These are phyloP conservation scores for Microcyclospora pomicola DNA, from an alignment of 2,329 filamentous ascomycete genomes.

Conservation along the genomic window DNA sequence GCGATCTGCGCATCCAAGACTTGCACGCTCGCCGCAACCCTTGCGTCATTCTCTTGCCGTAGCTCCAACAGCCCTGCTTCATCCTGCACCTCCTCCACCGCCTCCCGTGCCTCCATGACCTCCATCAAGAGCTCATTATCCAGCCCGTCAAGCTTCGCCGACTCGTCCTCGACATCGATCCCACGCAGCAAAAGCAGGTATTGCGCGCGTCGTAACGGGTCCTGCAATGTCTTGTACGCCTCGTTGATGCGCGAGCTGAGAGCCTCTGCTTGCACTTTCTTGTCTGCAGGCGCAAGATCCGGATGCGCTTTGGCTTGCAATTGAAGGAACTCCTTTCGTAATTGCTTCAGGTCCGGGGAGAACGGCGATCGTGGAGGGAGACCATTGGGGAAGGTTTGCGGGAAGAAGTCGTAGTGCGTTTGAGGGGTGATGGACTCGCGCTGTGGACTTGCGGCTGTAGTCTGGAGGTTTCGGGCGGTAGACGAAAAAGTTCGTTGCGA, in stretches of 20 bases:
- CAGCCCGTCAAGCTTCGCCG: conserved; percentile 44
- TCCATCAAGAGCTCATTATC: conserved; percentile 60
- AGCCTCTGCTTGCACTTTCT: conserved; percentile 54
- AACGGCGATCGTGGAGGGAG: conserved; percentile 70
- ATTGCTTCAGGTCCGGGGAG: conserved; percentile 51
- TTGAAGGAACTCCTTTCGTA: conserved; percentile 74
- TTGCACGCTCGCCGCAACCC: conserved; percentile 51
- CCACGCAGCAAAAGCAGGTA: conserved; percentile 62
- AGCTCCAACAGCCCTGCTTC: conserved; percentile 52
- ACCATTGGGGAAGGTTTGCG: conserved; percentile 58
- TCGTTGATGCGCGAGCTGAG: conserved; percentile 77
- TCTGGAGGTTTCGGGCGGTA: too few species aligned
- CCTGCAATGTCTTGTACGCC: conserved; percentile 71
- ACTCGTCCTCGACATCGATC: conserved; percentile 70
- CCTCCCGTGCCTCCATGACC: conserved; percentile 59
- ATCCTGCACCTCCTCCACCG: conserved; percentile 41
- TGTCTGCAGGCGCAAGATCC: conserved; percentile 42
- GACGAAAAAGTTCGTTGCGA: too few species aligned
- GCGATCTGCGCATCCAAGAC: conserved; percentile 52
- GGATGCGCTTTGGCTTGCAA: conserved; percentile 69
- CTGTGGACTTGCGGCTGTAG: neutral
- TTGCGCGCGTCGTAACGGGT: conserved; percentile 72
- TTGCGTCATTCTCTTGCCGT: conserved; percentile 50
- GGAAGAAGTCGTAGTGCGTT: conserved; percentile 83
- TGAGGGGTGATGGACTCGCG: conserved; percentile 10